Evolutionary conservation across 768 basidiomycete genomes (phyloP).

Genomic region (Phaeotremella fagi): DNA sequence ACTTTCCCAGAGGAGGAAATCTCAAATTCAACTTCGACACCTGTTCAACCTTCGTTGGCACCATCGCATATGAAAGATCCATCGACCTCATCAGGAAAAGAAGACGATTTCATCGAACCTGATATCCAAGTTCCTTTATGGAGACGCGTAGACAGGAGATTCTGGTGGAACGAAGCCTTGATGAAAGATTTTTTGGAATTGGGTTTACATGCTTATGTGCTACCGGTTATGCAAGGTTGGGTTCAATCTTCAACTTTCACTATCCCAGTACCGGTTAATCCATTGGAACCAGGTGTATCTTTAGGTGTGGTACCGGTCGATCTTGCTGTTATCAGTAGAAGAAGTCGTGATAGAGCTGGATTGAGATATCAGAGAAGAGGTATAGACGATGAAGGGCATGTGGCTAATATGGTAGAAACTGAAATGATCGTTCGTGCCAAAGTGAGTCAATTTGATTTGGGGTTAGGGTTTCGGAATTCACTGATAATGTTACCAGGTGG

Average conservation of each 20-base stretch:
- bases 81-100: slow-evolving; percentile 40
- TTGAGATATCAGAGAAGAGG: slow-evolving; percentile 91
- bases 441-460: slow-evolving; percentile 52
- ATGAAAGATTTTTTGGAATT: slow-evolving; percentile 78
- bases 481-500: slow-evolving; percentile 55
- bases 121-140: slow-evolving; percentile 76
- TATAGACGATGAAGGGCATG: slow-evolving; percentile 85
- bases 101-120: slow-evolving; percentile 65
- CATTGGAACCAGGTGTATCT: slow-evolving; percentile 17
- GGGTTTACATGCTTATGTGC: slow-evolving; percentile 78
- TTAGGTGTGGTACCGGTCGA: slow-evolving; percentile 55
- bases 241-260: slow-evolving; percentile 70
- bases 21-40: slow-evolving; percentile 67
- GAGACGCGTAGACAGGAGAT: slow-evolving; percentile 81
- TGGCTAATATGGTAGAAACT: slow-evolving; percentile 94
- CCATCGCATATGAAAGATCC: slow-evolving; percentile 30
- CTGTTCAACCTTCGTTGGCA: slow-evolving; percentile 3
- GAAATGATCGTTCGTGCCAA: slow-evolving; percentile 80
- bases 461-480: background rate
- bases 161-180: slow-evolving; percentile 96
- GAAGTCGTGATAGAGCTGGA: slow-evolving; percentile 84
- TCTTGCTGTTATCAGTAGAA: slow-evolving; percentile 75
- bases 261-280: slow-evolving; percentile 49
- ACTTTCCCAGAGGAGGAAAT: slow-evolving; percentile 8
- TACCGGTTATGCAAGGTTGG: slow-evolving; percentile 91